Percentiles rank a stretch among this genome's conserved stretches.
phyloP scores from a whole-genome alignment of 768 basidiomycete genomes.

The Lyophyllum semitale region DNA sequence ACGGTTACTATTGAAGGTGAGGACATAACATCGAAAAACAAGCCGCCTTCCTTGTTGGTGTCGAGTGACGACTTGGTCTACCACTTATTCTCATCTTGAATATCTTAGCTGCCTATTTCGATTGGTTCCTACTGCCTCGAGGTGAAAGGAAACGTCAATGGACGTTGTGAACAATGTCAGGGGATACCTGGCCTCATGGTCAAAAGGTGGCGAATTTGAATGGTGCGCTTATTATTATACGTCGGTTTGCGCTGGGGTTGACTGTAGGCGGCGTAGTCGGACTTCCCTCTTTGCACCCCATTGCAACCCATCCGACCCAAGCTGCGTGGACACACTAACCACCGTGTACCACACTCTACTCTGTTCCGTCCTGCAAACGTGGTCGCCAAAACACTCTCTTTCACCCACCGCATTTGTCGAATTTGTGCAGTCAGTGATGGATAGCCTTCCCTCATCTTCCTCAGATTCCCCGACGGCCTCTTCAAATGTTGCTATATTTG shows the following conservation, averaged over 20 bases:
- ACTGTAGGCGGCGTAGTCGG: constrained; percentile 45
- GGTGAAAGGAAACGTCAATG: constrained; percentile 37
- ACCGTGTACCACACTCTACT: constrained; percentile 73
- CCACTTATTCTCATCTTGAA: background rate
- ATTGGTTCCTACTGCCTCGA: background rate
- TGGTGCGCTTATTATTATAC: constrained; percentile 45
- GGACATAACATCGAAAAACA: constrained; percentile 1
- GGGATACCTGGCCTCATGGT: constrained; percentile 54
- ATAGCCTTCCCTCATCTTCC: constrained; percentile 70
- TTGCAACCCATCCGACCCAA: constrained; percentile 55
- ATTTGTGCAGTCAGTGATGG: constrained; percentile 65
- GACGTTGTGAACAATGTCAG: constrained; percentile 59
- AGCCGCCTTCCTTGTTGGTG: constrained; percentile 3
- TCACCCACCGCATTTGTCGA: constrained; percentile 53
- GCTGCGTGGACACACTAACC: constrained; percentile 55
- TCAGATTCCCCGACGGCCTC: constrained; percentile 52
- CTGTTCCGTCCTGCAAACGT: constrained; percentile 56
- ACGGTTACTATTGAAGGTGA: background rate
- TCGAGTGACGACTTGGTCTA: background rate
- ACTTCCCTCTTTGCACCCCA: constrained; percentile 62
- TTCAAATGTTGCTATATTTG: constrained; percentile 48
- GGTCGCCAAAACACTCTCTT: constrained; percentile 50
- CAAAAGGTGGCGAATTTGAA: constrained; percentile 58
- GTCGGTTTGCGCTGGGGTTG: constrained; percentile 18
- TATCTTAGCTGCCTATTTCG: background rate